Conservation (phyloP, 2,329 filamentous ascomycete genomes). For the Phialocephala subalpina region DNA sequence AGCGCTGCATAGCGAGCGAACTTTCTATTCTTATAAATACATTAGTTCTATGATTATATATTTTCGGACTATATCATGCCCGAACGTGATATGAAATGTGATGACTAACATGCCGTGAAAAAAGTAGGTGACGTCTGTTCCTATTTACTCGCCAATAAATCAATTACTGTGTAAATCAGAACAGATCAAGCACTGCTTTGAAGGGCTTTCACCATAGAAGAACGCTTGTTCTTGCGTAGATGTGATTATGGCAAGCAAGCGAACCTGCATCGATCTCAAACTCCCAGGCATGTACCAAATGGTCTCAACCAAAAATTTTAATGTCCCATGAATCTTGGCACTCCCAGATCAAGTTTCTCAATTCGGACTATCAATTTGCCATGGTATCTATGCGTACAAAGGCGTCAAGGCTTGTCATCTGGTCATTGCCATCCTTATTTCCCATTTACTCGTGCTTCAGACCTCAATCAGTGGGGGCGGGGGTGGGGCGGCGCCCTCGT, state of each 20-base stretch:
- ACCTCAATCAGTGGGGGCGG: slow-evolving; percentile 31
- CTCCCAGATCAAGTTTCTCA: not conserved
- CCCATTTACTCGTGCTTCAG: not conserved
- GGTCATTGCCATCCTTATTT: not conserved
- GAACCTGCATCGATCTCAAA: no score
- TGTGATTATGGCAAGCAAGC: no score
- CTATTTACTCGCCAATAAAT: no score
- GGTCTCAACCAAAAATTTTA: no score
- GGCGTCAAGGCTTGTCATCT: not conserved
- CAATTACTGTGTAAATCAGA: no score
- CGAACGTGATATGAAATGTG: not conserved
- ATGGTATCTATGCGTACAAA: not conserved
- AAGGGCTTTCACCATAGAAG: no score
- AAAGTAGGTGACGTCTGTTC: no score
- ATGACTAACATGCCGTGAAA: not conserved
- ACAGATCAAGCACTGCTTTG: no score
- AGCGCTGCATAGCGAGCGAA: slow-evolving; percentile 4
- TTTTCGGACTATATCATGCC: not conserved
- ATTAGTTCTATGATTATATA: slow-evolving; percentile 13
- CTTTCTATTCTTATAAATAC: slow-evolving; percentile 13
- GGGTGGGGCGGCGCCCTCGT: slow-evolving; percentile 18
- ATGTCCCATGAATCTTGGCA: no score
- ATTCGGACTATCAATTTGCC: not conserved
- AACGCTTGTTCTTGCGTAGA: no score
- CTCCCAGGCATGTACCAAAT: no score